Evolutionary conservation across 495 filamentous ascomycete genomes (phyloP), one percentile per base, ranked within the genome.

Genomic region (Cercophora newfieldiana): DNA sequence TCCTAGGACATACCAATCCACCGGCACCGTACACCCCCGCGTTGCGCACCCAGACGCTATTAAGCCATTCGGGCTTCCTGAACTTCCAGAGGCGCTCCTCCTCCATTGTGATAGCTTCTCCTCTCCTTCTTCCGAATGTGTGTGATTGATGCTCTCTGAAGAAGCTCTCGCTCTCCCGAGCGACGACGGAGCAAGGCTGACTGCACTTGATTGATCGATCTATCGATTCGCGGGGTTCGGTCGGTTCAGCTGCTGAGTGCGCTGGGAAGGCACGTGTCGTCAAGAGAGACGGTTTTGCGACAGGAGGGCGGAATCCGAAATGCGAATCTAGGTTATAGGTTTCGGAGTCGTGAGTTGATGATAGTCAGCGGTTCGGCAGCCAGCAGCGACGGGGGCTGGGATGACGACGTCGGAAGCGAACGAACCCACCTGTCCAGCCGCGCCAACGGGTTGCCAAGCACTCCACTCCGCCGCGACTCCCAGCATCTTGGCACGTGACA

Each of bases 61-160:
- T 97, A 53, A 97, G 81, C 94, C 94, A 97, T 79, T 91, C 88
- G 12, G 91, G 91, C 83, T 86, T 90, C 70, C 86, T 79, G 76
- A 91, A 92, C 75, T 90, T 90, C 80, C 87, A 93, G 73, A 93
- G 87, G 29, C 89, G 87, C 72, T 90, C 82, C 74, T 88, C 83
- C 74, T 81, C 78, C 85, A 87, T 84, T 21, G 58, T 68, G 65
- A 0, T 19, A 14, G 16, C 26, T 1, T 21, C 3, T 6, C 18
- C 18, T 44, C 37, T 6, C 10, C 18, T 4, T 14, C 37, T 14
- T 44, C 4, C 37, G 37, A 14, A 8, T 8, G 37, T 14, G 37
- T 16, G 37, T n/a, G n/a, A n/a, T 2, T 44, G 3, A 14, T 44
- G 37, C 37, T 44, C 18, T 14, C 2, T 16, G 12, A 14, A 44